Evolutionary conservation across 768 basidiomycete genomes (phyloP).

Genomic region (Favolaschia claudopus): DNA sequence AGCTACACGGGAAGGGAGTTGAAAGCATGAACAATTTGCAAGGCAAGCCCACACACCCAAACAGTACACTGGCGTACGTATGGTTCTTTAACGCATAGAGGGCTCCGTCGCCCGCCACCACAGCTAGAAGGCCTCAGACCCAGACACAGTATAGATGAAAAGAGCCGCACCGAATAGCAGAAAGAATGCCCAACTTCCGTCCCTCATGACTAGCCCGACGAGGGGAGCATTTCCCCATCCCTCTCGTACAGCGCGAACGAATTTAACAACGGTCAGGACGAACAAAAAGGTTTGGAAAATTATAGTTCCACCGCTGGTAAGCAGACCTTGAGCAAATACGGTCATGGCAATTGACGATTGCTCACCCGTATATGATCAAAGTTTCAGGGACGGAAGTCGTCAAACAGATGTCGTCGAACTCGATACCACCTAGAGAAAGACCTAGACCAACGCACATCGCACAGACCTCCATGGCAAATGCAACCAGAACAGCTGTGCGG

Average conservation of each 20-base stretch:
- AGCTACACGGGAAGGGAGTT: conserved; percentile 1
- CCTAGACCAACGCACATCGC: conserved; percentile 39
- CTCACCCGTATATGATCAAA: conserved; percentile 44
- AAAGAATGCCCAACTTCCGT: conserved; percentile 53
- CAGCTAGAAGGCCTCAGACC: not conserved
- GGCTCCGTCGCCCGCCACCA: conserved; percentile 9
- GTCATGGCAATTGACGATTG: not conserved
- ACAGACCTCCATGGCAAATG: conserved; percentile 39
- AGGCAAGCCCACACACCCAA: conserved; percentile 7
- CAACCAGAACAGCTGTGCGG: conserved; percentile 30
- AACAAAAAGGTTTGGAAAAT: conserved; percentile 50
- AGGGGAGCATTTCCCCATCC: conserved; percentile 53
- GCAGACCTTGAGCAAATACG: not conserved
- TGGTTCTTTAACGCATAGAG: conserved; percentile 19
- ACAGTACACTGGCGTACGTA: conserved; percentile 9
- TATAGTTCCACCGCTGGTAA: conserved; percentile 35
- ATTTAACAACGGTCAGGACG: conserved; percentile 46
- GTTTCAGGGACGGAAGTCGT: conserved; percentile 35
- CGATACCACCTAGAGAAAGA: conserved; percentile 39
- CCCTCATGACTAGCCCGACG: conserved; percentile 49
- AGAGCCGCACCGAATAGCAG: conserved; percentile 44
- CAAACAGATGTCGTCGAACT: conserved; percentile 43
- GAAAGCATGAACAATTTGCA: not conserved
- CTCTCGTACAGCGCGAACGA: conserved; percentile 38
- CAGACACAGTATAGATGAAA: not conserved